These are phyloP conservation scores for Fusarium papillatum DNA, from an alignment of 2,329 filamentous ascomycete species.

Conservation along the genomic window DNA sequence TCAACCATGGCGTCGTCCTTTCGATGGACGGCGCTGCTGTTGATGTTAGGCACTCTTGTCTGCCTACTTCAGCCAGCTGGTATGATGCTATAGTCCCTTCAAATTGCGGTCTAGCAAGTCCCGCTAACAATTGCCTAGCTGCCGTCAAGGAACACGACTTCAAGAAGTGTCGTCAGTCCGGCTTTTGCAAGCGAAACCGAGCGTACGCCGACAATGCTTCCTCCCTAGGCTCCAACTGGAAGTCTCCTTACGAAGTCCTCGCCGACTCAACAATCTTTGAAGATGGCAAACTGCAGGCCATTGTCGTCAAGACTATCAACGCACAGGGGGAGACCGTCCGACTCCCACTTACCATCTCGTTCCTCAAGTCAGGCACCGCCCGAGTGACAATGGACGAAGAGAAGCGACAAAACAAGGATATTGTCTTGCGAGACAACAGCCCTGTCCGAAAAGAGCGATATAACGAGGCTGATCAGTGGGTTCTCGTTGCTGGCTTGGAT, in stretches of 20 bases:
- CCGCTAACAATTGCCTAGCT: slow-evolving; percentile 61
- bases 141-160: slow-evolving; percentile 97
- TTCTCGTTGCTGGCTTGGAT: slow-evolving; percentile 84
- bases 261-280: slow-evolving; percentile 81
- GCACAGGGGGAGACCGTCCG: slow-evolving; percentile 75
- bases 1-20: slow-evolving; percentile 64
- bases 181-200: slow-evolving; percentile 97
- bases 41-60: slow-evolving; percentile 69
- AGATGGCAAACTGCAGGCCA: slow-evolving; percentile 83
- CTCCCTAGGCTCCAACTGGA: slow-evolving; percentile 76
- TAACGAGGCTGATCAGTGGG: slow-evolving; percentile 90
- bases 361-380: slow-evolving; percentile 90
- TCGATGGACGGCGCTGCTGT: slow-evolving; percentile 75
- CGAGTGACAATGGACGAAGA: slow-evolving; percentile 94
- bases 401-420: slow-evolving; percentile 88
- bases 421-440: slow-evolving; percentile 88
- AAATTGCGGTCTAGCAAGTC: background rate
- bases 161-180: slow-evolving; percentile 95
- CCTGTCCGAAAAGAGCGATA: slow-evolving; percentile 91
- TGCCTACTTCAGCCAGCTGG: slow-evolving; percentile 75
- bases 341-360: slow-evolving; percentile 87
- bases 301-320: slow-evolving; percentile 84
- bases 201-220: slow-evolving; percentile 85
- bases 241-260: slow-evolving; percentile 84
- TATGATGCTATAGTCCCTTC: slow-evolving; percentile 54